Evolutionary conservation across 208 protist genomes (phyloP).

Genomic region (Acanthamoeba triangularis): DNA sequence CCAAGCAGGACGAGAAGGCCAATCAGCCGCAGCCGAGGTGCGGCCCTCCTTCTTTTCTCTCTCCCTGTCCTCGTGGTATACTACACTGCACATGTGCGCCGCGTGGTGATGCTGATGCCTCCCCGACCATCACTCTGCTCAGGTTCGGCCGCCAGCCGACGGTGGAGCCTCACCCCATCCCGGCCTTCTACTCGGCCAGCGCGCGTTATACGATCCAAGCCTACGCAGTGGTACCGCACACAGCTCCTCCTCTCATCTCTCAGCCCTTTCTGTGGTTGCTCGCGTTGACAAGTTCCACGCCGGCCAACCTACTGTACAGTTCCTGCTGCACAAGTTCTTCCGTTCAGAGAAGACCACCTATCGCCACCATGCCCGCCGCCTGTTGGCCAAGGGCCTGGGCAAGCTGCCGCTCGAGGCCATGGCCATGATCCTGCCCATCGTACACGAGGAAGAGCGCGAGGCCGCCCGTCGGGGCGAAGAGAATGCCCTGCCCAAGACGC

Average conservation of each 20-base stretch:
- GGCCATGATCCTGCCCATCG: background rate
- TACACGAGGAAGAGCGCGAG: background rate
- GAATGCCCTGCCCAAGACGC: background rate
- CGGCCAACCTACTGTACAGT: background rate
- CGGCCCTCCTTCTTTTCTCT: background rate
- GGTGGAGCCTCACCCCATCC: background rate
- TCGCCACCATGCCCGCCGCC: background rate
- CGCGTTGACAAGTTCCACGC: background rate
- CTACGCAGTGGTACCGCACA: conserved; percentile 15
- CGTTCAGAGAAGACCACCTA: background rate
- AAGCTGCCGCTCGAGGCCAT: background rate
- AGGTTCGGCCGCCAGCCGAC: background rate
- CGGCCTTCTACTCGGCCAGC: background rate
- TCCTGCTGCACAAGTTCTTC: conserved; percentile 13
- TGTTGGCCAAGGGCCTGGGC: background rate
- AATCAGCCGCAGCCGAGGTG: background rate
- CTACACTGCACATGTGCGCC: background rate
- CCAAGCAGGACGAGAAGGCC: background rate
- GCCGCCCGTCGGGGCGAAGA: background rate
- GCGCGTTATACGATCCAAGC: conserved; percentile 20
- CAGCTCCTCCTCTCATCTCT: background rate
- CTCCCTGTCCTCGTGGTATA: too few relatives aligned
- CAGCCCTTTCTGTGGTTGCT: background rate
- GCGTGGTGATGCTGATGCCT: background rate
- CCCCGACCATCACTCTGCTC: background rate